Evolutionary conservation across 2,329 filamentous ascomycete genomes (phyloP), one percentile per base, ranked within the genome.

Genomic region (Scedosporium dehoogii): DNA sequence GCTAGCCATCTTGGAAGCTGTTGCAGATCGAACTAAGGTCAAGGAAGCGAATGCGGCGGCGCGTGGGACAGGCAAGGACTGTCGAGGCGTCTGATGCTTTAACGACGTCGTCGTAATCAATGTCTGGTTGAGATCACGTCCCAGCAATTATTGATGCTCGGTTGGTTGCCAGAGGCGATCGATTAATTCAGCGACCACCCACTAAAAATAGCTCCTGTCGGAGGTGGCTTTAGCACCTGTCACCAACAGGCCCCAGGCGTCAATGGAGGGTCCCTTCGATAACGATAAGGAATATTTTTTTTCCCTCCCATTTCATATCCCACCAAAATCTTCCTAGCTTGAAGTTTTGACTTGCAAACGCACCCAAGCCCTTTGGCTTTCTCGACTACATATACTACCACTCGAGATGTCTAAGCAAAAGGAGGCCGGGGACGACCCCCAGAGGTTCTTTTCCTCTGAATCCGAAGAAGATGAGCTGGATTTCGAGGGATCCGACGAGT

Each of bases 401-500:
- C 16, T 27, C 29, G 10, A 21, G 18, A 55, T 55, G 55, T 23
- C 57, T 16, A 58, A 58, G 10, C 56, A 25, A 53, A 58, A 42
- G 21, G 46, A 38, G 4, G 42, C 10, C 9, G 56, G 48, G 16
- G 44, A 58, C 56, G 44, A 55, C 23, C 46, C 61, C 42, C 55
- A 62, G 42, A 21, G 42, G 27, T 62, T 62, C 29, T 62, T 62
- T 27, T 62, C 10, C 21, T 71, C 70, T 6, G 72, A 71, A 18
- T 64, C 62, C 55, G 62, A 65, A 18, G 61, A 65, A 18, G 65
- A 65, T 33, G 59, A n/a, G n/a, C n/a, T 63, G 12, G 67, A 68
- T 6, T 64, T 63, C 12, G 63, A 64, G 53, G 71, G 70, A 23
- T 71, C 69, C 29, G 71, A 72, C 33, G 70, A 71, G 29, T 38